Percentiles rank a stretch among this genome's conserved stretches.
These are phyloP conservation scores for Beauveria medogensis DNA, from an alignment of 2,329 filamentous ascomycete genomes.

Conservation along the genomic window DNA sequence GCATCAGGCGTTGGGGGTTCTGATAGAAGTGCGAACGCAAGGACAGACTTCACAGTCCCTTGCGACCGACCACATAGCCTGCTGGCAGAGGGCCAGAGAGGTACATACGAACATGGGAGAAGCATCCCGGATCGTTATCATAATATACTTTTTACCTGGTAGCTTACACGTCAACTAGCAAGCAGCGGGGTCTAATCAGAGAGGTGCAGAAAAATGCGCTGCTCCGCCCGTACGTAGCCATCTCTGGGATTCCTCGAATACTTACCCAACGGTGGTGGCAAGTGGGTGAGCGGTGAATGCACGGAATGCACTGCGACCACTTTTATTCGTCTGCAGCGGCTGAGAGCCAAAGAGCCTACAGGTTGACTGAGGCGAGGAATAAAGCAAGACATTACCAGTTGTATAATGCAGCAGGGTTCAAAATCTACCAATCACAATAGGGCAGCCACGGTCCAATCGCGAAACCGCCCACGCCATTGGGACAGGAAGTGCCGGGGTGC, in stretches of 20 bases:
- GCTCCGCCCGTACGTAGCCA: not conserved
- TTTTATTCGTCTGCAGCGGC: not conserved
- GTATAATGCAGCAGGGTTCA: not conserved
- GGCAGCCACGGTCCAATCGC: not conserved
- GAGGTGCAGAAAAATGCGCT: not conserved
- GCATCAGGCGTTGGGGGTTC: no score
- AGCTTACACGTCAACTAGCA: not conserved
- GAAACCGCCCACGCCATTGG: constrained; percentile 5
- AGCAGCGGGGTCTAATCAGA: not conserved
- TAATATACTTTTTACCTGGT: not conserved
- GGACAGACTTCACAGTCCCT: no score
- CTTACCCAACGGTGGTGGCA: no score
- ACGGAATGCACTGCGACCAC: not conserved
- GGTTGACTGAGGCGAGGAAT: not conserved
- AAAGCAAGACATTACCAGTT: constrained; percentile 1
- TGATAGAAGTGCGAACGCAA: no score
- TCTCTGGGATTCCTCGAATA: no score
- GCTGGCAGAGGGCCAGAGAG: no score
- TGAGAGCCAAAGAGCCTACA: not conserved
- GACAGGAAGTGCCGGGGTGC: constrained; percentile 6
- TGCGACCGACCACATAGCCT: no score
- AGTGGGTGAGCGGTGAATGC: not conserved
- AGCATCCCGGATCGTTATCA: not conserved
- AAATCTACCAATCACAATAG: not conserved
- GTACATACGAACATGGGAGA: not conserved